Percentiles rank a stretch among this genome's conserved stretches.
phyloP scores from a whole-genome alignment of 495 filamentous ascomycete species.

The Xylaria acuta region DNA sequence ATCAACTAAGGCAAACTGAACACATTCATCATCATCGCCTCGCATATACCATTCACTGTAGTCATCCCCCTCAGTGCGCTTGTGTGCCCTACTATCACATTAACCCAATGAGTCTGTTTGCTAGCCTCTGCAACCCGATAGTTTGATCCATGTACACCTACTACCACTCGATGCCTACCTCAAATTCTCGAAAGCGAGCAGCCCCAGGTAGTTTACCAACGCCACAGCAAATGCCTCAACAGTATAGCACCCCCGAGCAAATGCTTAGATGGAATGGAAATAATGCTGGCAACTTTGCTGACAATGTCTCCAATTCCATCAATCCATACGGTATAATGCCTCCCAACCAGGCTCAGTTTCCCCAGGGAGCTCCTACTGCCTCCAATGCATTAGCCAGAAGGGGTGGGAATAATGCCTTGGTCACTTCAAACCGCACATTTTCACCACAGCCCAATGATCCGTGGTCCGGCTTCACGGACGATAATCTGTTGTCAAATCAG shows the following conservation, averaged over 20 bases:
- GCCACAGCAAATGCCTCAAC: conserved; percentile 53
- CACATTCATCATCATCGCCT: neutral
- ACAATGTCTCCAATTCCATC: conserved; percentile 40
- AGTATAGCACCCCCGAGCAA: conserved; percentile 47
- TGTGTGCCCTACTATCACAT: conserved; percentile 9
- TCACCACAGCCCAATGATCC: conserved; percentile 53
- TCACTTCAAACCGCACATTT: conserved; percentile 49
- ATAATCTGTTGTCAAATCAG: conserved; percentile 44
- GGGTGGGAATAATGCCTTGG: conserved; percentile 67
- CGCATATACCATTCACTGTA: neutral
- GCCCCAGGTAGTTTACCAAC: conserved; percentile 69
- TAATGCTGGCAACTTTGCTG: conserved; percentile 42
- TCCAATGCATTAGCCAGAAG: conserved; percentile 74
- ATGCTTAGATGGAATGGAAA: conserved; percentile 50
- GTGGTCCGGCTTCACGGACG: conserved; percentile 56
- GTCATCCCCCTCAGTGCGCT: neutral
- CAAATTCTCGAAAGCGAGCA: conserved; percentile 72
- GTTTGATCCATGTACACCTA: conserved; percentile 42
- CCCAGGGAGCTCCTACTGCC: conserved; percentile 42
- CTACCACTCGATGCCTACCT: conserved; percentile 51
- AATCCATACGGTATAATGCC: conserved; percentile 51
- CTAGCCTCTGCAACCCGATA: conserved; percentile 3
- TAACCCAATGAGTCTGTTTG: neutral
- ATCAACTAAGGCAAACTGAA: too few relatives aligned
- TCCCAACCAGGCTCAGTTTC: conserved; percentile 48